Percentiles rank a stretch among this genome's conserved stretches.
These are phyloP conservation scores for Clausena lansium DNA, from an alignment of 345 rosid species.

Conservation along the genomic window DNA sequence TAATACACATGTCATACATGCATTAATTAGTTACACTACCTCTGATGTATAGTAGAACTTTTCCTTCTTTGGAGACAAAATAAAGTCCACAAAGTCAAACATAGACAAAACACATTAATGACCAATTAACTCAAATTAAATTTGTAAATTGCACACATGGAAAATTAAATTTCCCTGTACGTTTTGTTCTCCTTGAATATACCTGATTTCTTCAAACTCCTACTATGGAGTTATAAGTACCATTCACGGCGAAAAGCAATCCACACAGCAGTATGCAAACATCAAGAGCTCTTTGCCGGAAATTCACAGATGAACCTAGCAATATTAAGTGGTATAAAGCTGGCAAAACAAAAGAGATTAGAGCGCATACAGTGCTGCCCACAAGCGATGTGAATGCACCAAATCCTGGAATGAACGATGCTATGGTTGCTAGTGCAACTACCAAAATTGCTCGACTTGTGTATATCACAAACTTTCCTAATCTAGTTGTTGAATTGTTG, in stretches of 20 bases:
- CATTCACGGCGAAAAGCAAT: slow-evolving; percentile 66
- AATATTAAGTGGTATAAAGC: slow-evolving; percentile 70
- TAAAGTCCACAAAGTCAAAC: too few relatives aligned
- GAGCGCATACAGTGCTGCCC: slow-evolving; percentile 78
- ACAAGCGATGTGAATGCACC: slow-evolving; percentile 68
- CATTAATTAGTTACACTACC: too few relatives aligned
- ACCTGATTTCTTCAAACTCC: slow-evolving; percentile 34
- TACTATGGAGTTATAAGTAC: slow-evolving; percentile 54
- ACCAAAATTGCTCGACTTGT: slow-evolving; percentile 55
- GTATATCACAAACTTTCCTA: slow-evolving; percentile 37
- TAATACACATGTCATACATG: too few relatives aligned
- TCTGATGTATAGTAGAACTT: too few relatives aligned
- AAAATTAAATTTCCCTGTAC: too few relatives aligned
- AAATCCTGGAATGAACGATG: slow-evolving; percentile 74
- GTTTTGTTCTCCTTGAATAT: not conserved
- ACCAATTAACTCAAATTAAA: too few relatives aligned
- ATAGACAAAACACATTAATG: too few relatives aligned
- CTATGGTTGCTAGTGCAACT: slow-evolving; percentile 54
- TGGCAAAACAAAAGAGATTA: slow-evolving; percentile 80
- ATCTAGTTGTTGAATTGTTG: slow-evolving; percentile 25
- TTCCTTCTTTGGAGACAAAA: too few relatives aligned
- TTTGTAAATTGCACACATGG: too few relatives aligned
- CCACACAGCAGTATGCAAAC: slow-evolving; percentile 56
- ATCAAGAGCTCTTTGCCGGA: slow-evolving; percentile 66
- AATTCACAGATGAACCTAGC: slow-evolving; percentile 55